Evolutionary conservation across 2,329 filamentous ascomycete species (phyloP), one percentile per base, ranked within the genome.

Genomic region (Cladosporium sp.): DNA sequence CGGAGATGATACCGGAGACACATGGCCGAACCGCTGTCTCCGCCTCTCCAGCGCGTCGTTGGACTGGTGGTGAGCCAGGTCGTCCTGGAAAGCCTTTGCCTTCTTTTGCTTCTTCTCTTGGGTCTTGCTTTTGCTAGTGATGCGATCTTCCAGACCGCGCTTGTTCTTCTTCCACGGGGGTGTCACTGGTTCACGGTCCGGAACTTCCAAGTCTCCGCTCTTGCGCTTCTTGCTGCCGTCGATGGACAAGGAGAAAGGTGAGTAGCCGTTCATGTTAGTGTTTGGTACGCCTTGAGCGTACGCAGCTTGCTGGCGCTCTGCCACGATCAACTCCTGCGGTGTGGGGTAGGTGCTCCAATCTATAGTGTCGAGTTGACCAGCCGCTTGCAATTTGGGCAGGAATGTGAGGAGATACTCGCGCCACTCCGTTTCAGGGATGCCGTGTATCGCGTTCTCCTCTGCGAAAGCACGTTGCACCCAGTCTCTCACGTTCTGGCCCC

Each of bases 381-480:
- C 80, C 62, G 92, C 86, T 60, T 89, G 90, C 11, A 89, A 89
- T 51, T 84, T 78, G 56, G 86, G 88, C 67, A 98, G 96, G 61
- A 90, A 86, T 56, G 85, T 75, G 71, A 92, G 95, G 58, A 98
- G 76, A 66, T 90, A 95, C 55, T 77, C 76, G 69, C 95, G 87
- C 77, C 96, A 86, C 53, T 95, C 89, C 49, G 77, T 64, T 46
- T 61, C 61, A n/a, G 65, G 65, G 53, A 78, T 73, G 53, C 69
- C 72, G 11, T 66, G 56, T 38, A 75, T 68, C 35, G 63, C 61
- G n/a, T 90, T 87, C 54, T 83, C 80, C 22, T 83, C 80, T 49
- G 64, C 65, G 46, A 87, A 97, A 22, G 90, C 91, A 65, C 90
- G 84, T 64, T 90, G 86, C 32, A 97, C 92, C 72, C 96, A 97